Evolutionary conservation across 2,329 filamentous ascomycete species (phyloP).

Genomic region (Nemania bipapillata): DNA sequence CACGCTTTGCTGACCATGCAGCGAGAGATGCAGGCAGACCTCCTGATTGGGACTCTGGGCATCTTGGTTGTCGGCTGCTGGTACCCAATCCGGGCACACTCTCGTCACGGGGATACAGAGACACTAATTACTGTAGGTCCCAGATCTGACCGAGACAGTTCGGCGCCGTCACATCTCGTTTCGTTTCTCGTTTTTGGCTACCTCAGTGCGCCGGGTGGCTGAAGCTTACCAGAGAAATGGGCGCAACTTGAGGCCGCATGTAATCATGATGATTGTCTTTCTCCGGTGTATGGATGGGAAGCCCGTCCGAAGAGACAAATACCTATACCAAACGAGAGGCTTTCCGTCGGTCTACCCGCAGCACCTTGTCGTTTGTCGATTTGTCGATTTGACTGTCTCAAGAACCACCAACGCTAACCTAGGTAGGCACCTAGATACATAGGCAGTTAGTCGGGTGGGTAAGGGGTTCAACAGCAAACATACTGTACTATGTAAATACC

Average conservation of each 20-base stretch:
- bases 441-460: not conserved
- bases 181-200: conserved; percentile 12
- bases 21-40: conserved; percentile 23
- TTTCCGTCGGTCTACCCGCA: conserved; percentile 30
- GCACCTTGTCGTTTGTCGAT: conserved; percentile 6
- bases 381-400: not conserved
- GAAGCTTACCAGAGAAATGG: conserved; percentile 27
- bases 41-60: conserved; percentile 33
- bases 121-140: conserved; percentile 46
- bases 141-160: conserved; percentile 50
- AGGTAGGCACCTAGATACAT: not conserved
- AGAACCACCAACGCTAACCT: not conserved
- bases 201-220: conserved; percentile 35
- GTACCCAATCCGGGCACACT: conserved; percentile 35
- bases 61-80: conserved; percentile 33
- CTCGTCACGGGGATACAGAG: conserved; percentile 33
- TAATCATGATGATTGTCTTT: conserved; percentile 21
- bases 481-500: not conserved
- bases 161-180: conserved; percentile 38
- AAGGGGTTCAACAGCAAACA: not conserved
- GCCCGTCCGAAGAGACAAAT: conserved; percentile 9
- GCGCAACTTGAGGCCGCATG: conserved; percentile 20
- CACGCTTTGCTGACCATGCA: conserved; percentile 41
- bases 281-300: conserved; percentile 4
- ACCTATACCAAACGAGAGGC: conserved; percentile 21